Base-by-base conservation (phyloP, 176 grass and related monocot genomes). In the Juncus inflexus region DNA sequence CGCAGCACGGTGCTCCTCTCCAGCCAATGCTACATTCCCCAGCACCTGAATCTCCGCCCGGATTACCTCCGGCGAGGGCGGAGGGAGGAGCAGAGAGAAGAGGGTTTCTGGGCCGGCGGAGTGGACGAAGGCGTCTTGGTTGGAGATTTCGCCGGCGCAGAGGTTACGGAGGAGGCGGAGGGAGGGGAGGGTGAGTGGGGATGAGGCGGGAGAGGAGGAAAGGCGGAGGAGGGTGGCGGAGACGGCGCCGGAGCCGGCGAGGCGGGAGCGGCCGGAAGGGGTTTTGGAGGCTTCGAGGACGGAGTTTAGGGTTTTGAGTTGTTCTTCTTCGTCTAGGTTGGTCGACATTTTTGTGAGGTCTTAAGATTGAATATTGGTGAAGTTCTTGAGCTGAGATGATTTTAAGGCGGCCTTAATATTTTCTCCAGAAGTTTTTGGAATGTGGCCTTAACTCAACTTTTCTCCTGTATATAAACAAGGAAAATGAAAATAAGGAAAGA, bases 101-200 rank as follows among this genome's bases (percentile, higher is more conserved):
- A 89, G 72, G 7, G 36, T 40, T 5, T 75, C 59, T 28, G 76
- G 76, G 37, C 87, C 92, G 0, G 58, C 65, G 55, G 50, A 72
- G 57, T 67, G 55, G 12, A 91, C 3, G 80, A 97, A 97, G 67
- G 79, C 59, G 78, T 50, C 12, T 63, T 97, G 94, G 80, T 84
- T 84, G 70, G 74, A 53, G 16, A 68, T 50, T 4, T 86, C 75
- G 38, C 91, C 91, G 0, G 83, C 94, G 67, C 90, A 78, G 80
- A 97, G 88, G 72, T 97, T 97, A 36, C 94, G 77, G 6, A 89
- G 59, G 66, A 97, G 82, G 70, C 83, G 87, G 39, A 95, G 90
- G 74, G 72, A 82, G 3, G 66, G 75, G 53, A 96, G 87, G 9
- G 70, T 50, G 15, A 63, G 43, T 12, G 64, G 15, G 49, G 37